Percentiles rank a stretch among this genome's conserved stretches.
Evolutionary conservation across 371 early-diverging fungal genomes (phyloP).

Genomic region (Apophysomyces elegans): DNA sequence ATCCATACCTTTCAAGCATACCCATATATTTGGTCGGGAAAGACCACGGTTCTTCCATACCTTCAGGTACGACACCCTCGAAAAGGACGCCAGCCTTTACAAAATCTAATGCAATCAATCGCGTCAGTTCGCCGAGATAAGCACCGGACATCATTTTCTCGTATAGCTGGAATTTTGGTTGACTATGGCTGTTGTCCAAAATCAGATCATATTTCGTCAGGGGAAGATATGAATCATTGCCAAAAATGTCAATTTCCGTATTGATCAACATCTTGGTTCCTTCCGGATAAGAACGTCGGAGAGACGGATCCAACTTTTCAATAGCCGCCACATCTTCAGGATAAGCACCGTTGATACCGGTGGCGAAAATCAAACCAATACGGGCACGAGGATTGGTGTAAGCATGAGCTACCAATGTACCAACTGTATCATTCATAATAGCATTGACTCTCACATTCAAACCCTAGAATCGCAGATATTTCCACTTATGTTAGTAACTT

Average conservation of each 20-base stretch:
- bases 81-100: conserved; percentile 70
- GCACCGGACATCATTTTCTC: conserved; percentile 95
- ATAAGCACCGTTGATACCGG: conserved; percentile 93
- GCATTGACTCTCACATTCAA: conserved; percentile 79
- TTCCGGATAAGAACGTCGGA: conserved; percentile 26
- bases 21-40: conserved; percentile 83
- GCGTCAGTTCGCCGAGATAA: conserved; percentile 90
- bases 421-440: conserved; percentile 94
- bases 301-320: conserved; percentile 76
- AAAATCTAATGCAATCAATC: conserved; percentile 75
- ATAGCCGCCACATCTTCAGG: conserved; percentile 75
- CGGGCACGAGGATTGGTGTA: conserved; percentile 77
- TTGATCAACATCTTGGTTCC: conserved; percentile 85
- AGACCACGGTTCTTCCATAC: conserved; percentile 61
- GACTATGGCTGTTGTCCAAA: conserved; percentile 75
- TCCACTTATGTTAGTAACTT: no score
- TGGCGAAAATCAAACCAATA: conserved; percentile 89
- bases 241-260: conserved; percentile 85
- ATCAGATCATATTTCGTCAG: conserved; percentile 79
- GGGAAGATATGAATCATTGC: conserved; percentile 70
- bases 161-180: conserved; percentile 83
- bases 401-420: conserved; percentile 85
- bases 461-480: conserved; percentile 31
- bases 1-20: conserved; percentile 35
- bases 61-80: conserved; percentile 60